phyloP scores from a whole-genome alignment of 306 rosid genomes.

The Leucaena leucocephala region DNA sequence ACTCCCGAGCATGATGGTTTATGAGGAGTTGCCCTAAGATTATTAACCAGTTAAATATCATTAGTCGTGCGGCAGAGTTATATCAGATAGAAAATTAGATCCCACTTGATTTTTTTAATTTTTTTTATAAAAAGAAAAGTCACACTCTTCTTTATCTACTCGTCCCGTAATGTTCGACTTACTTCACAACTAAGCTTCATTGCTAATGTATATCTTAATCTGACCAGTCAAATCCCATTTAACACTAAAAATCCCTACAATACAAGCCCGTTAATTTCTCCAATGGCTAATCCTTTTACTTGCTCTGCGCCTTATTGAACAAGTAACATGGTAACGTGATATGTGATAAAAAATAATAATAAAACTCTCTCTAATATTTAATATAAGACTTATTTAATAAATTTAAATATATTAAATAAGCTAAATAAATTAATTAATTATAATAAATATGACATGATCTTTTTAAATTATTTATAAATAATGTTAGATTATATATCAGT shows the following conservation, averaged over 20 bases:
- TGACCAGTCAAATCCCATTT: neutral
- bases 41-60: neutral
- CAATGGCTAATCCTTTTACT: neutral
- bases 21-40: neutral
- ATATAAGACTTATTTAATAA: no score
- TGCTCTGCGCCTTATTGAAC: neutral
- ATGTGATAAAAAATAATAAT: no score
- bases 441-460: no score
- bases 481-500: no score
- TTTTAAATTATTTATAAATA: no score
- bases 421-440: no score
- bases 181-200: conserved; percentile 19
- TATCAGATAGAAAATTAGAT: conserved; percentile 26
- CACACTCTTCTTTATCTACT: conserved; percentile 10
- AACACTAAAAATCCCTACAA: neutral
- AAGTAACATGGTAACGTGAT: conserved; percentile 29
- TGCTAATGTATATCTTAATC: neutral
- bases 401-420: no score
- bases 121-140: neutral
- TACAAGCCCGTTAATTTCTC: neutral
- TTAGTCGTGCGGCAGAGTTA: conserved; percentile 13
- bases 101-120: conserved; percentile 6
- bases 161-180: conserved; percentile 9
- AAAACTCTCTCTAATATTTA: no score
- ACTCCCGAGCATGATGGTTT: neutral